Base-by-base conservation (phyloP, 805 yeast species). In the Schwanniomyces vanrijiae region DNA sequence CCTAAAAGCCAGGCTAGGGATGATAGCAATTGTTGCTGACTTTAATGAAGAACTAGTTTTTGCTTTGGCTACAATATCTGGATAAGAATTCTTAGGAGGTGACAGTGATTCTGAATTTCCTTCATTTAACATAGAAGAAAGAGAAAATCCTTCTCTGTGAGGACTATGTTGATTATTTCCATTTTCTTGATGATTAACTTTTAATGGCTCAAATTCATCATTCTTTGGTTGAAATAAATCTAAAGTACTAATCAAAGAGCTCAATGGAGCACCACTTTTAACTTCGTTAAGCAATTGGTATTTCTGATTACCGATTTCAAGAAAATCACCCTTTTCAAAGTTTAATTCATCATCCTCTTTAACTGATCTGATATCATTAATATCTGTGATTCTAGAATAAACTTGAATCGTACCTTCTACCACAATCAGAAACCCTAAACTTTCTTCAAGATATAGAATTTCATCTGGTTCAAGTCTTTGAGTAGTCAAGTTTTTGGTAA, bases 331-430 rank as follows among this genome's bases (percentile, higher is more conserved):
- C 29, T 56, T 56, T 26, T 60, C 67, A 37, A 60, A 65, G 34
- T 66, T 70, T 18, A 64, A 66, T 19, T 66, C 64, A 19, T 59
- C 59, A 24, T 45, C 60, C 31, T 53, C 49, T 11, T 21, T 14
- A 20, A 28, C 18, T 19, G 29, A 37, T 9, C 26, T 11, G 11
- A 8, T 26, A 19, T 33, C 21, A 24, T 37, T n/a, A n/a, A 38
- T 34, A 11, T 58, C 59, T 13, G 57, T 52, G 38, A 84, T 68
- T 51, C 80, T 81, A 40, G 84, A 82, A 60, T 79, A 90, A 0
- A 94, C 87, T 59, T 88, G 90, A 42, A 92, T 80, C 10, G 83
- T 78, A 1, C 99, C 99, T 55, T 91, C 97, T 1, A 91, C 96
- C 19, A 92, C 96, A 38, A 94, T 87, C 31, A 94, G 83, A 58